phyloP scores from a whole-genome alignment of 345 rosid genomes.

The Laguncularia racemosa region DNA sequence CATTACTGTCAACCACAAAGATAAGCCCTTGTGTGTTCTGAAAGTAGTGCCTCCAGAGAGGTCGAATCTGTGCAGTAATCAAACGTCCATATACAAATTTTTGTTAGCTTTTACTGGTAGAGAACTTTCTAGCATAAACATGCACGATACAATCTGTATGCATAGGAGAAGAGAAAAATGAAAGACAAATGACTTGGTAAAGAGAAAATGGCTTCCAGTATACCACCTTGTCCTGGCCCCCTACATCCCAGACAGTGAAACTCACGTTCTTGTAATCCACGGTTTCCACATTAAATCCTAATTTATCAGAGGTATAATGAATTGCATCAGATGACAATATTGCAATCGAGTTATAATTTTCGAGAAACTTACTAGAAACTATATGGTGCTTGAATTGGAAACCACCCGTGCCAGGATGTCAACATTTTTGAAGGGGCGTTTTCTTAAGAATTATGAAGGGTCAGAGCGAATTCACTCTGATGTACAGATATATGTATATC shows the following conservation, averaged over 20 bases:
- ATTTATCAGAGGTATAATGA: not conserved
- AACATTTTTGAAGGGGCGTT: too few species aligned
- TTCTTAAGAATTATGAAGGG: too few species aligned
- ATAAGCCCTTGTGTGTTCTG: slow-evolving; percentile 62
- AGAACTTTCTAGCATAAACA: too few species aligned
- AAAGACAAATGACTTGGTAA: not conserved
- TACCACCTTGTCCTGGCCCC: slow-evolving; percentile 56
- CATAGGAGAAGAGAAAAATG: not conserved
- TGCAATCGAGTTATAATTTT: too few species aligned
- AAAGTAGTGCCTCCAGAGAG: slow-evolving; percentile 60
- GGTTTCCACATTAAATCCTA: slow-evolving; percentile 63
- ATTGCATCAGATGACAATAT: too few species aligned
- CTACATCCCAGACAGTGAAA: slow-evolving; percentile 71
- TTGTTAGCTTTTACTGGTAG: too few species aligned
- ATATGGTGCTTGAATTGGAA: too few species aligned
- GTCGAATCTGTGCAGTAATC: slow-evolving; percentile 34
- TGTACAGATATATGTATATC: too few species aligned
- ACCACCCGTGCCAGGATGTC: too few species aligned
- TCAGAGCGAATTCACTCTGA: too few species aligned
- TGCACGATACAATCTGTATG: not conserved
- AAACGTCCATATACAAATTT: not conserved
- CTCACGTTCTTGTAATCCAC: slow-evolving; percentile 67
- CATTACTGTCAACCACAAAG: slow-evolving; percentile 65
- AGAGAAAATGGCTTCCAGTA: not conserved
- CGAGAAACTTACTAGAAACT: too few species aligned